Conservation (phyloP, 2,329 filamentous ascomycete genomes). For the Penicillium italicum region DNA sequence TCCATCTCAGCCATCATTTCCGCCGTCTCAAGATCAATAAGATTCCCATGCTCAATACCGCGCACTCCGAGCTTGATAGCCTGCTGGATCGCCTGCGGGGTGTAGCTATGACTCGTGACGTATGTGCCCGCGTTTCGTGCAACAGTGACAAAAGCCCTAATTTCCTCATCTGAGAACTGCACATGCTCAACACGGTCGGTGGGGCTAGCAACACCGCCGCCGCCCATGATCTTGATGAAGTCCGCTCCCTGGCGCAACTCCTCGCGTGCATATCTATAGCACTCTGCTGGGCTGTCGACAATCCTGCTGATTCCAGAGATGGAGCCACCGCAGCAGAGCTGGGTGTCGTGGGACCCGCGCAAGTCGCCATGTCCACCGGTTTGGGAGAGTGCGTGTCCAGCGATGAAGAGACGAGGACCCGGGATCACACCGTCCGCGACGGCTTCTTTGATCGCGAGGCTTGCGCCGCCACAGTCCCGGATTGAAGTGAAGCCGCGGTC, state of each 20-base stretch:
- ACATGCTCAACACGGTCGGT: conserved; percentile 53
- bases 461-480: conserved; percentile 57
- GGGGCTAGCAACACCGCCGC: conserved; percentile 55
- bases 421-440: conserved; percentile 54
- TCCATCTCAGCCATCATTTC: conserved; percentile 50
- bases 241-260: conserved; percentile 56
- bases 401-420: conserved; percentile 56
- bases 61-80: conserved; percentile 54
- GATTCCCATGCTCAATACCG: conserved; percentile 55
- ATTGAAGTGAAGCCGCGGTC: conserved; percentile 57
- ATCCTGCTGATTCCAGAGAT: conserved; percentile 41
- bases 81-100: conserved; percentile 52
- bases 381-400: conserved; percentile 54
- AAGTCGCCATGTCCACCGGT: conserved; percentile 58
- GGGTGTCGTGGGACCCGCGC: conserved; percentile 41
- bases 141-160: conserved; percentile 52
- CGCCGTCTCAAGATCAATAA: conserved; percentile 46
- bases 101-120: conserved; percentile 59
- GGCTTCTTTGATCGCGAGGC: conserved; percentile 51
- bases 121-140: conserved; percentile 51
- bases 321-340: conserved; percentile 48
- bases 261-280: conserved; percentile 51
- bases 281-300: conserved; percentile 55
- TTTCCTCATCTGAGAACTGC: conserved; percentile 57
- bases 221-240: conserved; percentile 61